Evolutionary conservation across 164 flowering plant genomes (phyloP), one percentile per base, ranked within the genome.

Genomic region (Brasenia schreberi): DNA sequence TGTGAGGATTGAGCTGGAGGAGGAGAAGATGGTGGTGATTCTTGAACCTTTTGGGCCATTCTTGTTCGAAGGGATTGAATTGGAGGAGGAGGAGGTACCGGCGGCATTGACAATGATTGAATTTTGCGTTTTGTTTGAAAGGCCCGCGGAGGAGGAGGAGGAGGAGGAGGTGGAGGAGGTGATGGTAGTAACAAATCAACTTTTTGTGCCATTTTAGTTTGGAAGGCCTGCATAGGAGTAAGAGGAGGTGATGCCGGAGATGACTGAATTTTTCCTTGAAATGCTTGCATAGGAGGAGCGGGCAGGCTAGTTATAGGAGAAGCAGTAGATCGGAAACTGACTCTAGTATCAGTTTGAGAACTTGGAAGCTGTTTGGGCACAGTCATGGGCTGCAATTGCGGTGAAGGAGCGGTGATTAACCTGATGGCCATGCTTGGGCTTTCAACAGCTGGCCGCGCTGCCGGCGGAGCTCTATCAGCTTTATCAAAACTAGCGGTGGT

Each of bases 1-100:
- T 85, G 84, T 53, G 86, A 84, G 12, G 89, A 87, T 5, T 73
- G 65, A 10, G 89, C 87, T 58, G 92, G 86, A n/a, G 84, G 27
- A 63, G 89, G 62, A 42, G 80, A 83, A 53, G 79, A 45, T 49
- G 56, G 56, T 14, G 56, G 56, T 14, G 56, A 14, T 14, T 49
- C 12, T 3, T 49, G 56, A 18, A 18, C 12, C 18, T 23, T 61
- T 18, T 18, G 10, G 33, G 27, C 3, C 63, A 61, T 7, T 61
- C 10, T 18, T 18, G 63, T 7, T 9, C 12, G 56, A 49, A 49
- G 16, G 10, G 56, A 9, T 9, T 5, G 56, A 49, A 7, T 49
- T 49, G 56, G 56, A 49, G 16, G 56, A 6, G 56, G 56, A 49
- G 16, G 56, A 9, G 39, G 39, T 33, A 33, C 39, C 39, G 39